Base-by-base conservation (phyloP, 495 filamentous ascomycete genomes). In the Evernia prunastri region DNA sequence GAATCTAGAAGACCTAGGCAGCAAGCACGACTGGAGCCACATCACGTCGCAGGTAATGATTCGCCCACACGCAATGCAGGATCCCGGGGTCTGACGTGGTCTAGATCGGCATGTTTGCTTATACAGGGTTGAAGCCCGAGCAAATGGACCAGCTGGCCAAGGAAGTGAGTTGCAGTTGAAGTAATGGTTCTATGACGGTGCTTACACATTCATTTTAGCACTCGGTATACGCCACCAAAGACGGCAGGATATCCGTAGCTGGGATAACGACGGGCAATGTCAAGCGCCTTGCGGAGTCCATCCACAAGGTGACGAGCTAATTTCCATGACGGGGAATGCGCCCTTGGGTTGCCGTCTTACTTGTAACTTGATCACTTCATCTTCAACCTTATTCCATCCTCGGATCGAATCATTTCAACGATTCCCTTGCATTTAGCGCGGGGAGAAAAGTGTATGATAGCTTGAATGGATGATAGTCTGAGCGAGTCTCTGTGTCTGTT, bases 81-180 rank as follows among this genome's bases (percentile, higher is more conserved):
- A 56, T 25, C 56, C 15, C 63, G n/a, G 60, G 29, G 27, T 31
- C 64, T 68, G 42, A 71, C 47, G n/a, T 39, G 51, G n/a, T 53
- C 43, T 53, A 89, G 80, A 98, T 98, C 68, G 94, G 94, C 78
- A 98, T 98, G 94, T 98, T 98, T 72, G 93, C 93, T 69, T 98
- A 94, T 81, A 98, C 94, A 39, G 94, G 94, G 58, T 79, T 98
- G 73, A 92, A 84, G 69, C 86, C 92, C 66, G 88, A 94, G 79
- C 88, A 96, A 80, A 96, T 97, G 89, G 89, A 93, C 31, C 80
- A 78, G 73, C 81, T 98, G 64, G 91, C 94, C 64, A 92, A 96
- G 80, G 91, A 97, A 80, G 86, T 87, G 74, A 71, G 80, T 71
- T 51, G 39, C 15, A 33, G 45, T 5, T 37, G 18, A 23, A 39